Evolutionary conservation across 371 early-diverging fungal genomes (phyloP).

Genomic region (Rhizopus stolonifer): DNA sequence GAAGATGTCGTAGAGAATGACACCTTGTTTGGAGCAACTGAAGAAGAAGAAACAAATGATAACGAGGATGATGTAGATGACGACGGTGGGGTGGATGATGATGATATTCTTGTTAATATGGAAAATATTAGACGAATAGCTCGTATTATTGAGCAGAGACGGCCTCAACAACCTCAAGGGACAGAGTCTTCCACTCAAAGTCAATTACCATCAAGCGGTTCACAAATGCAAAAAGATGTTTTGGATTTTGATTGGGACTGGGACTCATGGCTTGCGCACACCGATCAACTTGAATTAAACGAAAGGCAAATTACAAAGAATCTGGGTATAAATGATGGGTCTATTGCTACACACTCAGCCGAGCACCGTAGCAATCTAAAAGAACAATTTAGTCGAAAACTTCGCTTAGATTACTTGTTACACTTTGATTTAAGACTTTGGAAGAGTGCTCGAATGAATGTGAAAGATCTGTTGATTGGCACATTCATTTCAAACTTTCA

Average conservation of each 20-base stretch:
- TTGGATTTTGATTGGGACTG: constrained; percentile 24
- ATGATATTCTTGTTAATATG: constrained; percentile 9
- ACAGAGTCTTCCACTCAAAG: too few species aligned
- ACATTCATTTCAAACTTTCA: constrained; percentile 78
- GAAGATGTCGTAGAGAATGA: too few species aligned
- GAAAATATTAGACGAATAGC: not conserved
- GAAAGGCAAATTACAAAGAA: constrained; percentile 28
- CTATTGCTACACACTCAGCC: not conserved
- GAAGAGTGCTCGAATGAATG: constrained; percentile 78
- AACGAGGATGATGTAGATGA: constrained; percentile 9
- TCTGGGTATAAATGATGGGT: constrained; percentile 14
- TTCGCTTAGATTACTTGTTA: constrained; percentile 81
- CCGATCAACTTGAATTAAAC: constrained; percentile 27
- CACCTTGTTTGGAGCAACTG: too few species aligned
- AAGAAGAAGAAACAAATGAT: too few species aligned
- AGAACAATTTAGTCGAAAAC: constrained; percentile 46
- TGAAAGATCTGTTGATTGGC: constrained; percentile 84
- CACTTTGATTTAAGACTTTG: constrained; percentile 83
- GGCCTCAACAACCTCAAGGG: too few species aligned
- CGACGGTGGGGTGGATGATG: not conserved
- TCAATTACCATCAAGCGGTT: too few species aligned
- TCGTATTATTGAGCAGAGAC: too few species aligned
- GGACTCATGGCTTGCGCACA: constrained; percentile 33
- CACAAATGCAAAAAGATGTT: too few species aligned
- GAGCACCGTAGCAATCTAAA: constrained; percentile 20